These are phyloP conservation scores for Metarhizium anisopliae DNA, from an alignment of 2,329 filamentous ascomycete genomes.

Conservation along the genomic window DNA sequence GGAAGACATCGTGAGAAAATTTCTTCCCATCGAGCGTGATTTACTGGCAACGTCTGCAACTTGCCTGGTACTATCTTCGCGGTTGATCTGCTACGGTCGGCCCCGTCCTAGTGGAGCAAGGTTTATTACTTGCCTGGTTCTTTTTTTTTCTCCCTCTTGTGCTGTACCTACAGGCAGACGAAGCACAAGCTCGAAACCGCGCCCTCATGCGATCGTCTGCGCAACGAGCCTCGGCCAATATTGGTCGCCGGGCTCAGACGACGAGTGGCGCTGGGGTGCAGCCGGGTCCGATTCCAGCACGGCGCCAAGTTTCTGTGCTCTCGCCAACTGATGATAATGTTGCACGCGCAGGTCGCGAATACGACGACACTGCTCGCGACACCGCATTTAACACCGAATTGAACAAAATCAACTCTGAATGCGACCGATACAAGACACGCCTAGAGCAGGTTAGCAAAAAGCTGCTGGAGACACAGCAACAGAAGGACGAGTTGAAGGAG, in stretches of 20 bases:
- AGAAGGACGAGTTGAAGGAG: slow-evolving; percentile 11
- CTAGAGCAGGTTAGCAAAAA: slow-evolving; percentile 21
- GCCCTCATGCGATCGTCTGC: slow-evolving; percentile 8
- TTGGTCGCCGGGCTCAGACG: slow-evolving; percentile 8
- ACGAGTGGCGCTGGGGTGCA: neutral
- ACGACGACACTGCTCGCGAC: slow-evolving; percentile 11
- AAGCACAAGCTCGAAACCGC: neutral
- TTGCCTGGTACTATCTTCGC: no score
- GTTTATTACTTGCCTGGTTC: no score
- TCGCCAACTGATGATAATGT: slow-evolving; percentile 2
- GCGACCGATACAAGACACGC: slow-evolving; percentile 16
- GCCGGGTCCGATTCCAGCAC: slow-evolving; percentile 3
- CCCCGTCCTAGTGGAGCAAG: no score
- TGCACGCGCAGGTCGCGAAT: slow-evolving; percentile 6
- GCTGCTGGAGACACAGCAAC: slow-evolving; percentile 16
- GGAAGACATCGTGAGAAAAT: neutral
- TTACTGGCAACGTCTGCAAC: neutral
- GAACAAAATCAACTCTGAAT: slow-evolving; percentile 14
- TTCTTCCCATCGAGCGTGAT: neutral
- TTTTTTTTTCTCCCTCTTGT: no score
- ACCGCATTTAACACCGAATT: slow-evolving; percentile 13
- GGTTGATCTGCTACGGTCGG: no score
- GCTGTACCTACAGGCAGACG: neutral
- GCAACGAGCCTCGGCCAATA: slow-evolving; percentile 11
- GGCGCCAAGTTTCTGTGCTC: neutral